Evolutionary conservation across 192 early-diverging fungal genomes (phyloP).

Genomic region (Pilaira anomala): DNA sequence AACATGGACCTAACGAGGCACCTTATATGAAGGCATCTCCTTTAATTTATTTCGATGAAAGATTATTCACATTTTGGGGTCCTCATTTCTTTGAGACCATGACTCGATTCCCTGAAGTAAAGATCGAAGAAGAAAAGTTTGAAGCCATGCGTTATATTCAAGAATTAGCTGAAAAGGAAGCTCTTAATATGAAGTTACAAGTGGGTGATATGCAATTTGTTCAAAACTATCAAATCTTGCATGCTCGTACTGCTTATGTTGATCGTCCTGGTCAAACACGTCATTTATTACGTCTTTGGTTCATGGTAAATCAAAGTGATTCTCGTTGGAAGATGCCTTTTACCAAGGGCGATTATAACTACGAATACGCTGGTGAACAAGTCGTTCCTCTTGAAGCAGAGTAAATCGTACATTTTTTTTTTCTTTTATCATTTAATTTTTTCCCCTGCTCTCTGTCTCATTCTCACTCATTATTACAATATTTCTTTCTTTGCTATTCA

Average conservation of each 20-base stretch:
- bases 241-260: conserved; percentile 34
- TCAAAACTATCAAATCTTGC: conserved; percentile 40
- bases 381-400: conserved; percentile 30
- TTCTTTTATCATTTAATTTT: neutral
- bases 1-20: conserved; percentile 20
- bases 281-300: conserved; percentile 36
- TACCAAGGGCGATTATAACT: conserved; percentile 17
- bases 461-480: too few relatives aligned
- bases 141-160: conserved; percentile 43
- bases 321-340: conserved; percentile 30
- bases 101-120: conserved; percentile 29
- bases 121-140: conserved; percentile 26
- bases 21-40: conserved; percentile 25
- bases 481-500: too few relatives aligned
- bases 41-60: conserved; percentile 24
- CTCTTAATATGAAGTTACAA: conserved; percentile 32
- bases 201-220: conserved; percentile 41
- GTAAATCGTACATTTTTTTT: conserved; percentile 2
- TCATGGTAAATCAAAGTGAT: conserved; percentile 22
- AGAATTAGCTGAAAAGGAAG: conserved; percentile 25
- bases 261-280: conserved; percentile 22
- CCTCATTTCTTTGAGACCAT: conserved; percentile 42
- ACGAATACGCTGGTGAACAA: conserved; percentile 14
- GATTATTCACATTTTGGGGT: conserved; percentile 38
- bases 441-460: neutral